Percentiles rank a stretch among this genome's conserved stretches.
These are phyloP conservation scores for Arabidopsis thaliana DNA, from an alignment of 345 rosid genomes.

Conservation along the genomic window DNA sequence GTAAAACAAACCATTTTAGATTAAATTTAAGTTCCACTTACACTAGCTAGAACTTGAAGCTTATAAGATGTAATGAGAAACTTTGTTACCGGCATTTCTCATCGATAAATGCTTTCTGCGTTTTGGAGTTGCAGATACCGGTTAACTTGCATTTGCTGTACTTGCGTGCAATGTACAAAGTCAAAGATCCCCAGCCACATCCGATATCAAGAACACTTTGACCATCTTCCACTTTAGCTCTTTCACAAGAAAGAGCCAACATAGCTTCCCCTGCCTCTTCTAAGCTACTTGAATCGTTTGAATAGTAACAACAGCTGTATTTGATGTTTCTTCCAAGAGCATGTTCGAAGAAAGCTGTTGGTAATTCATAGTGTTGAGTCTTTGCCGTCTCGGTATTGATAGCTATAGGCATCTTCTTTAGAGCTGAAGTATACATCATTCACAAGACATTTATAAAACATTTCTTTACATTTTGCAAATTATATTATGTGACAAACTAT, in stretches of 20 bases:
- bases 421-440: conserved; percentile 46
- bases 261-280: conserved; percentile 85
- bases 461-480: background rate
- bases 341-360: conserved; percentile 83
- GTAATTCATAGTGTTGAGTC: conserved; percentile 81
- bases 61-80: background rate
- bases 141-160: conserved; percentile 69
- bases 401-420: conserved; percentile 83
- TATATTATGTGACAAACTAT: background rate
- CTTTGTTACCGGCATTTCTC: conserved; percentile 64
- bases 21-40: background rate
- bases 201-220: conserved; percentile 83
- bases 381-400: conserved; percentile 69
- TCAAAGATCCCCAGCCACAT: conserved; percentile 94
- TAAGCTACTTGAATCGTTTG: conserved; percentile 56
- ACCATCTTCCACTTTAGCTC: conserved; percentile 72
- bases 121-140: conserved; percentile 84
- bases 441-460: background rate
- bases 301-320: conserved; percentile 85
- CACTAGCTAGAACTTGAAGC: background rate
- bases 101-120: conserved; percentile 70
- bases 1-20: background rate
- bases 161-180: conserved; percentile 70
- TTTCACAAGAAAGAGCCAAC: conserved; percentile 75
- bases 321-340: conserved; percentile 78